phyloP scores from a whole-genome alignment of 2,329 filamentous ascomycete species.

The Aspergillus tanneri region DNA sequence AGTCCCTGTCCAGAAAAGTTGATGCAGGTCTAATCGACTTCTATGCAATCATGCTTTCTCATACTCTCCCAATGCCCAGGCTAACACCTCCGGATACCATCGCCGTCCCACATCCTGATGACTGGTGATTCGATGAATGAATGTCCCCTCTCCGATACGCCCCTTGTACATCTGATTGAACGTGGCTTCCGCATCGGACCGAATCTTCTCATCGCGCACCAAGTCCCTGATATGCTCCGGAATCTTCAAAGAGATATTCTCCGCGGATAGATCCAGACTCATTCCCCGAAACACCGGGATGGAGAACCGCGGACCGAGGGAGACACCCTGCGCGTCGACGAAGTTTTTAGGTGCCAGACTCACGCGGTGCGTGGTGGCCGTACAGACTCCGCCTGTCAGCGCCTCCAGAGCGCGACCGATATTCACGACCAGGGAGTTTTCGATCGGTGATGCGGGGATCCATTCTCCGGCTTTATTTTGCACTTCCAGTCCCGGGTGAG shows the following conservation, averaged over 20 bases:
- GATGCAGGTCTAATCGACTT: too few species aligned
- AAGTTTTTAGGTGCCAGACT: conserved; percentile 31
- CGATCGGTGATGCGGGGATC: conserved; percentile 47
- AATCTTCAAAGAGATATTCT: conserved; percentile 30
- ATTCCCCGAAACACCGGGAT: conserved; percentile 40
- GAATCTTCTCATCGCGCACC: conserved; percentile 32
- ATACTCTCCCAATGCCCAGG: conserved; percentile 29
- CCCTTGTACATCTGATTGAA: conserved; percentile 36
- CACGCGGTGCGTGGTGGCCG: conserved; percentile 39
- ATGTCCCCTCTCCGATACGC: conserved; percentile 34
- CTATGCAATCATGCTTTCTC: too few species aligned
- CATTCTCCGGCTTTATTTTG: conserved; percentile 49
- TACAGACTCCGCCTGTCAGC: conserved; percentile 37
- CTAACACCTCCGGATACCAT: conserved; percentile 39
- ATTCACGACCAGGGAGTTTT: conserved; percentile 50
- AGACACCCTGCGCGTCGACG: conserved; percentile 19
- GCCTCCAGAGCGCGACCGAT: conserved; percentile 44
- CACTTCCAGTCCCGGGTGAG: conserved; percentile 49
- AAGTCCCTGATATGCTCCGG: conserved; percentile 32
- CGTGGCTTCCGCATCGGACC: conserved; percentile 39
- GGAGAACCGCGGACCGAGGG: conserved; percentile 35
- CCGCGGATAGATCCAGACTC: conserved; percentile 32
- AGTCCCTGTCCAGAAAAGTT: too few species aligned
- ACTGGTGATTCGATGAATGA: conserved; percentile 38
- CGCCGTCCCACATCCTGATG: conserved; percentile 38